Base-by-base conservation (phyloP, 306 rosid species). In the Trifolium dubium region DNA sequence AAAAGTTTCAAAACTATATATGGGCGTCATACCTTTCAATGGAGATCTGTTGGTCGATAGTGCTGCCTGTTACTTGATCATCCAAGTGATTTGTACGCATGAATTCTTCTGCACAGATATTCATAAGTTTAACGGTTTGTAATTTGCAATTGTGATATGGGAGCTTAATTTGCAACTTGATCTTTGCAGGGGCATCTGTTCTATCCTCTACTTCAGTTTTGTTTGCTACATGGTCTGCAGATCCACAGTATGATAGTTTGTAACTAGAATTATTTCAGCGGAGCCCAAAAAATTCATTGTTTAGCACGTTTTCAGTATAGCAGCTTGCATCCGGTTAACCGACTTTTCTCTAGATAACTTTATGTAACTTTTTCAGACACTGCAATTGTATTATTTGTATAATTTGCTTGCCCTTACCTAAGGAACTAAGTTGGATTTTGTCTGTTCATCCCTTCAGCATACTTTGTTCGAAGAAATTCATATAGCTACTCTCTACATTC, bases 181-280 rank as follows among this genome's bases (percentile, higher is more conserved):
- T 74, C 37, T 55, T 49, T 73, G 75, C 83, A 80, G 83, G 83
- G 71, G 49, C 51, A 55, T 74, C 61, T 49, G 12, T 49, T 80
- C 71, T 67, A 39, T 39, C 72, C 51, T 73, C 60, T 29, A 17
- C 75, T 69, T 43, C 79, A 46, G 83, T 68, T 80, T 50, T 59
- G 67, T 35, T 17, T 64, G 78, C 44, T 19, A 64, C 58, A 39
- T 70, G 58, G 29, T 71, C 69, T 79, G 75, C 56, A 28, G 79
- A 46, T 74, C 75, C 73, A 19, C 71, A 50, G 1, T 46, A 23
- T 19, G 35, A 67, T 55, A 35, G 59, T 37, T 67, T 79, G 65
- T 72, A 56, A 69, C 68, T 56, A 15, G 34, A 56, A 40, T 14
- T 6, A 53, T 79, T 65, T 34, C 62, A 43, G 35, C 6, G 32